Conservation (phyloP, 305 asterid species). For the Salvia sclarea region DNA sequence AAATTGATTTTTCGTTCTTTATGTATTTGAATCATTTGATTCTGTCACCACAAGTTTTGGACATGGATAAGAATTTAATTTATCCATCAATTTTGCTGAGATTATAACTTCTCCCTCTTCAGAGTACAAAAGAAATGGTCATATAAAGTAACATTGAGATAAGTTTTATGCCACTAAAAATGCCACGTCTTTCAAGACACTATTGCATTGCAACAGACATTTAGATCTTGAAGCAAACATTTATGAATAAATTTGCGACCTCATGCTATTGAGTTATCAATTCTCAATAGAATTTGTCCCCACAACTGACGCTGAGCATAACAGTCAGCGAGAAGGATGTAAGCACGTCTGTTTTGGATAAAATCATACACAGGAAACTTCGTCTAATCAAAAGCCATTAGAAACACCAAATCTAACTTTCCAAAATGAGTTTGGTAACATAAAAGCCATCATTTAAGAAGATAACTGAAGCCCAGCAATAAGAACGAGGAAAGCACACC, state of each 20-base stretch:
- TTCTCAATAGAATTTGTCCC: background rate
- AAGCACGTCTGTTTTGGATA: background rate
- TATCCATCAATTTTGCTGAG: background rate
- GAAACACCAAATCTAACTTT: background rate
- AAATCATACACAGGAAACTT: background rate
- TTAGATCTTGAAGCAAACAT: background rate
- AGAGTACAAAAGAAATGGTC: too few species aligned
- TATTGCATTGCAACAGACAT: background rate
- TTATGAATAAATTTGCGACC: background rate
- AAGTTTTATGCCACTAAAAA: background rate
- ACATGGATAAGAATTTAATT: background rate
- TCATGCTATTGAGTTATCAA: background rate
- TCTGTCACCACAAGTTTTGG: background rate
- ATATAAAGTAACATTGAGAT: background rate
- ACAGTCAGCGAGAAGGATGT: background rate
- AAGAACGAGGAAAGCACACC: background rate
- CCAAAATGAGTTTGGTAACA: background rate
- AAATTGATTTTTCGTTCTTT: background rate
- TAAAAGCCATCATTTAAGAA: background rate
- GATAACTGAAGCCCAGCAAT: too few species aligned
- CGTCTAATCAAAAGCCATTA: background rate
- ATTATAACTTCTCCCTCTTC: background rate
- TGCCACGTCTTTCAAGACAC: background rate
- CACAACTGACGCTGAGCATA: background rate
- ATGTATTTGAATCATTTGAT: background rate